phyloP scores from a whole-genome alignment of 2,329 filamentous ascomycete species.

The Pseudogymnoascus sp. region DNA sequence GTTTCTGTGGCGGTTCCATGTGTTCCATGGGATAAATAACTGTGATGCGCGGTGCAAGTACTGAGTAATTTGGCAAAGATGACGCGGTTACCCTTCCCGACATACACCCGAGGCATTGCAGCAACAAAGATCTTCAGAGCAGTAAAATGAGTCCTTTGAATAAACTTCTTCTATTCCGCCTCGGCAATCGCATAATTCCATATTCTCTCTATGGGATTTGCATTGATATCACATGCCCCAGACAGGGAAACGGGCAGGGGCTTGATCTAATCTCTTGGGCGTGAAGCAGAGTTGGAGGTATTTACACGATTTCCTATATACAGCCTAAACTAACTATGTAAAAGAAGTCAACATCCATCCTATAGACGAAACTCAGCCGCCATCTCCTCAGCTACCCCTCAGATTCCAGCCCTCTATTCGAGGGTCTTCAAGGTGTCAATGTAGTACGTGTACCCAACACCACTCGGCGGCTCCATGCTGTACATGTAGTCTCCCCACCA shows the following conservation, averaged over 20 bases:
- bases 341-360: neutral
- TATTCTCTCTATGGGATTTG: neutral
- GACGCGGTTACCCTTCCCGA: neutral
- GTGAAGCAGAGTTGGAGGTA: neutral
- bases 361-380: neutral
- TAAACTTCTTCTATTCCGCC: slow-evolving; percentile 4
- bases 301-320: neutral
- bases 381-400: neutral
- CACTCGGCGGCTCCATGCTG: slow-evolving; percentile 41
- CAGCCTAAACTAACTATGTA: neutral
- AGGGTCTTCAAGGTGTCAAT: slow-evolving; percentile 3
- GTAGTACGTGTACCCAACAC: slow-evolving; percentile 32
- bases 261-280: neutral
- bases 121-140: neutral
- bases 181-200: neutral
- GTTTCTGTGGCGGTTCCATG: neutral
- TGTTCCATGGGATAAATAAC: neutral
- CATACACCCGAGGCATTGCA: neutral
- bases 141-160: neutral
- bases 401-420: neutral
- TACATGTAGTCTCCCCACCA: slow-evolving; percentile 43
- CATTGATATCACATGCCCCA: neutral
- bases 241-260: neutral
- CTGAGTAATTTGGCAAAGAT: neutral
- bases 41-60: neutral